These are phyloP conservation scores for Atkinsonella texensis DNA, from an alignment of 2,329 filamentous ascomycete species.

Conservation along the genomic window DNA sequence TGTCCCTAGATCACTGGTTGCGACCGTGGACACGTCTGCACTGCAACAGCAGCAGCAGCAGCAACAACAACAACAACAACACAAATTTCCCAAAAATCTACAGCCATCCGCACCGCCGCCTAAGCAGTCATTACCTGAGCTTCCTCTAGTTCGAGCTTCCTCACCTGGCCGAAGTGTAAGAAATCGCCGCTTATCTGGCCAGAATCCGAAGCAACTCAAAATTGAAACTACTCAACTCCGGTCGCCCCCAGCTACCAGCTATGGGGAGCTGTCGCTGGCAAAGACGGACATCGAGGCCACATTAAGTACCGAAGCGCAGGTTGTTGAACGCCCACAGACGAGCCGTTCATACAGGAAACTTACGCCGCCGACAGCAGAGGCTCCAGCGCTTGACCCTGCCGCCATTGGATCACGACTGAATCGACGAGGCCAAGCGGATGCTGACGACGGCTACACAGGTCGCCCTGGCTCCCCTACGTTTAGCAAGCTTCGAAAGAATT, in stretches of 20 bases:
- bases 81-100: slow-evolving; percentile 9
- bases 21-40: slow-evolving; percentile 50
- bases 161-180: slow-evolving; percentile 45
- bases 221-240: slow-evolving; percentile 56
- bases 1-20: slow-evolving; percentile 41
- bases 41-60: slow-evolving; percentile 6
- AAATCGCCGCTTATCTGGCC: slow-evolving; percentile 66
- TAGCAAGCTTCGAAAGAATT: slow-evolving; percentile 47
- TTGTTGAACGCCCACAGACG: slow-evolving; percentile 5
- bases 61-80: background rate
- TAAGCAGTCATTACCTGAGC: slow-evolving; percentile 31
- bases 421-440: slow-evolving; percentile 20
- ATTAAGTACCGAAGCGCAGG: slow-evolving; percentile 6
- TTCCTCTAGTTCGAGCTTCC: slow-evolving; percentile 23
- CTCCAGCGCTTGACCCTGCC: slow-evolving; percentile 7
- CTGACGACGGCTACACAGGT: slow-evolving; percentile 25
- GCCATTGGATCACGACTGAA: slow-evolving; percentile 19
- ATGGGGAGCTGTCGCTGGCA: slow-evolving; percentile 2
- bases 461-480: slow-evolving; percentile 43
- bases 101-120: slow-evolving; percentile 34
- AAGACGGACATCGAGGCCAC: slow-evolving; percentile 6
- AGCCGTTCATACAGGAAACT: background rate
- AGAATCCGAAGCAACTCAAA: slow-evolving; percentile 71
- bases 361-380: slow-evolving; percentile 4
- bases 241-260: slow-evolving; percentile 10